Percentiles rank a stretch among this genome's conserved stretches.
These are phyloP conservation scores for Stevia rebaudiana DNA, from an alignment of 140 eudicot species.

Conservation along the genomic window DNA sequence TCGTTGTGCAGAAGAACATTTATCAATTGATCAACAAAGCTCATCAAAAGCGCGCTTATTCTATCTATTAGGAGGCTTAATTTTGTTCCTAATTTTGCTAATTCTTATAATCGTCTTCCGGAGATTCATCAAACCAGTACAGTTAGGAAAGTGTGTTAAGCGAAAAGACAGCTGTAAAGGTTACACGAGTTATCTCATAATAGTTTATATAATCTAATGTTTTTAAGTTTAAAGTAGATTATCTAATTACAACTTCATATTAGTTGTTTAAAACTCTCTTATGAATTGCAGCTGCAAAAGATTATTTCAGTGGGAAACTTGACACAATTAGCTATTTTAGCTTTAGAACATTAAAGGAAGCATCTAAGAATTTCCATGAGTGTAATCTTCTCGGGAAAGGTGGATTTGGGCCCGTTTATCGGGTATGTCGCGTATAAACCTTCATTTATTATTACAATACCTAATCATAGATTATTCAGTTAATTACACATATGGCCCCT, in stretches of 20 bases:
- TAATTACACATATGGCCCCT: no score
- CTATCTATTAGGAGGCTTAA: conserved; percentile 49
- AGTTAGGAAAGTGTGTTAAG: conserved; percentile 27
- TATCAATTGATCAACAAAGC: conserved; percentile 21
- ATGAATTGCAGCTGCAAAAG: conserved; percentile 37
- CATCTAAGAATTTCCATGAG: conserved; percentile 56
- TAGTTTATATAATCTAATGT: background rate
- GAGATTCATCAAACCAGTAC: conserved; percentile 30
- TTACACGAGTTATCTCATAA: conserved; percentile 8
- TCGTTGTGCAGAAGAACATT: conserved; percentile 28
- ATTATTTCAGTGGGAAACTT: conserved; percentile 44
- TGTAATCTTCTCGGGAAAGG: conserved; percentile 66
- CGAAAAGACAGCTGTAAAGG: conserved; percentile 38
- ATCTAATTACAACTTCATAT: background rate
- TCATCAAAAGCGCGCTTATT: conserved; percentile 32
- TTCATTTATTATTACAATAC: conserved; percentile 1
- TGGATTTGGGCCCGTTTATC: conserved; percentile 72
- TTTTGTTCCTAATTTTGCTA: conserved; percentile 40
- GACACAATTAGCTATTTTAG: conserved; percentile 50
- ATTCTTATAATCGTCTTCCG: conserved; percentile 32
- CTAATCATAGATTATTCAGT: background rate
- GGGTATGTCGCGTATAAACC: conserved; percentile 31
- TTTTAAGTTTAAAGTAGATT: background rate
- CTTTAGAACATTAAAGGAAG: conserved; percentile 51
- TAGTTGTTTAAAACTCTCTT: conserved; percentile 16